Evolutionary conservation across 148 eudicot genomes (phyloP), one percentile per base, ranked within the genome.

Genomic region (Vaccinium corymbosum): DNA sequence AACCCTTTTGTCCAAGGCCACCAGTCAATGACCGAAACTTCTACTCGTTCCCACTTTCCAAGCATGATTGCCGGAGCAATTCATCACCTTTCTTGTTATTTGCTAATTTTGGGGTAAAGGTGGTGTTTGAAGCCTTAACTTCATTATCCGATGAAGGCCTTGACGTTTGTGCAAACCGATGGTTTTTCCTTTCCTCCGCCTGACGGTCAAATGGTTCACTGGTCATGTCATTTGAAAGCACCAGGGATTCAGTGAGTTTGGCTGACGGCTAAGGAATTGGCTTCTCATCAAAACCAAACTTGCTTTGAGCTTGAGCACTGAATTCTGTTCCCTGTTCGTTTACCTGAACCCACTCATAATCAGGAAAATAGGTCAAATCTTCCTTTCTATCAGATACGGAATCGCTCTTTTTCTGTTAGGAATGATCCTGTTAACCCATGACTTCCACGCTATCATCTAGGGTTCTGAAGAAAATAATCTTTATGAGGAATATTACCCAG

Each of bases 1-100:
- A 86, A 19, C 90, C 82, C 89, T 89, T 92, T 76, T 93, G 91
- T 49, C 94, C 87, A 76, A 92, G 83, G 78, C 97, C 99, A 84
- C 95, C 94, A 22, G 92, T 91, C 78, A 94, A 88, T 25, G 86
- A 56, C 68, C 90, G 90, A 83, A 91, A 85, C 76, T 87, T 92
- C 85, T 93, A 88, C 84, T 80, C 90, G 51, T 81, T 84, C 51
- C 83, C 92, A 81, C 81, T 84, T 48, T 89, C 90, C 20, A 82
- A 25, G 57, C 77, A 83, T n/a, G 94, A 80, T 78, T 85, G 88
- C 14, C 85, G 73, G 27, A 81, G 83, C 76, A 62, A 55, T 20
- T 83, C 83, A 75, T 87, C 72, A 52, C 86, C 90, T 71, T 80
- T 80, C 83, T 62, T 49, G 62, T 76, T 76, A 74, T 82, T 80